Base-by-base conservation (phyloP, 1,284 basidiomycete species). In the Puccinia polysora region DNA sequence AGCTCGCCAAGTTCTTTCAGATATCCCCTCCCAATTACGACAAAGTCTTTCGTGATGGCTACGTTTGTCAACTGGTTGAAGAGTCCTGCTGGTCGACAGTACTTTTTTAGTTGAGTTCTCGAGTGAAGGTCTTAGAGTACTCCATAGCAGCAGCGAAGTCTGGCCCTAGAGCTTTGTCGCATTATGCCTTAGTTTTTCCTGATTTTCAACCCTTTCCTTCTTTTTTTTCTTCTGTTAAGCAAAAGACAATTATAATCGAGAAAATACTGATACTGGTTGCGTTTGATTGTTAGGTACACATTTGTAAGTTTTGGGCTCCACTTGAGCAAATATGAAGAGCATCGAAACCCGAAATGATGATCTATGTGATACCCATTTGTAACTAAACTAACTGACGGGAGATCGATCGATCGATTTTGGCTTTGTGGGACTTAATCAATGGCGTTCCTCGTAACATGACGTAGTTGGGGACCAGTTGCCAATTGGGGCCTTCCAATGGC, bases 401-500 rank as follows among this genome's bases (percentile, higher is more conserved):
- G 1, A 45, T 74, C 53, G 34, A 36, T 25, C 18, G 18, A 25
- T 25, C 34, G n/a, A 59, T 63, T 45, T 49, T 45, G 32, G 1
- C 15, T 56, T 34, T 4, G 7, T 23, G 23, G 7, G 36, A 20
- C 20, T 25, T n/a, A 59, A 15, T n/a, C 15, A 4, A 65, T 20
- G 32, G 40, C 28, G 12, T 30, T 20, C 15, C 30, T 28, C 18
- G 20, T 49, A 25, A 15, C 10, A 23, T 5, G 7, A 0, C 30
- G 12, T 18, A 71, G 62, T 28, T 68, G 73, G 43, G 64, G 34
- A 14, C 77, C 95, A 89, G 87, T 93, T 73, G 94, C 94, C 65
- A 97, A 97, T 84, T 97, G 94, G 90, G 94, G 93, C 78, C 85
- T 97, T 36, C 93, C 93, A 70, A 82, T 97, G 49, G 93, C 93